Base-by-base conservation (phyloP, 805 yeast species). In the Diddensiella transvaalensis region DNA sequence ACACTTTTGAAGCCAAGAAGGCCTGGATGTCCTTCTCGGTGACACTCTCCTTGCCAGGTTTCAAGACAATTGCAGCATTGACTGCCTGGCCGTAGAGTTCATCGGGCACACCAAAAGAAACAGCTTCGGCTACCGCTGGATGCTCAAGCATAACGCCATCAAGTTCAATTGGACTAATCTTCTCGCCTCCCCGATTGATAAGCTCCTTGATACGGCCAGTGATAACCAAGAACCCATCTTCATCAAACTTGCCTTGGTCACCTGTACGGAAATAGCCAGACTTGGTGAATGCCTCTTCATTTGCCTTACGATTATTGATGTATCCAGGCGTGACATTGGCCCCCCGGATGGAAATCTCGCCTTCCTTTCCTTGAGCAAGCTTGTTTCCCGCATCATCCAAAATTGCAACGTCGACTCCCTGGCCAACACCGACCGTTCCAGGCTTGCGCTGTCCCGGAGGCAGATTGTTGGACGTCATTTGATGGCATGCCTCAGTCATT, bases 401-500 rank as follows among this genome's bases (percentile, higher is more conserved):
- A 46, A 84, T 76, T 15, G 74, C 78, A 22, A 82, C 73, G 44
- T 80, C 77, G 6, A 82, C 86, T 30, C 87, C 87, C 56, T 80
- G 83, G 5, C 87, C 85, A 50, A 75, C 80, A 3, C 88, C 87
- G 19, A 83, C 88, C 3, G 88, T 80, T 13, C 88, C 87, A 6
- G 87, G 79, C 64, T 76, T 78, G 53, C 87, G 72, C 51, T 73
- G 63, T 11, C 82, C 83, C 8, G 84, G 82, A 32, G 87, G 86
- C 37, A 82, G 65, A 54, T 77, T 74, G 64, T 83, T 83, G 2
- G 88, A 82, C 8, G 86, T 79, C 82, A 83, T 84, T 63, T 83
- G 88, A 63, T 83, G 89, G n/a, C 86, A 74, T 1, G 87, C 87
- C 61, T 83, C 90, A 1, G 89, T 83, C 87, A 83, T 83, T 3